phyloP scores from a whole-genome alignment of 2,329 filamentous ascomycete genomes.

The Fusarium albidum region DNA sequence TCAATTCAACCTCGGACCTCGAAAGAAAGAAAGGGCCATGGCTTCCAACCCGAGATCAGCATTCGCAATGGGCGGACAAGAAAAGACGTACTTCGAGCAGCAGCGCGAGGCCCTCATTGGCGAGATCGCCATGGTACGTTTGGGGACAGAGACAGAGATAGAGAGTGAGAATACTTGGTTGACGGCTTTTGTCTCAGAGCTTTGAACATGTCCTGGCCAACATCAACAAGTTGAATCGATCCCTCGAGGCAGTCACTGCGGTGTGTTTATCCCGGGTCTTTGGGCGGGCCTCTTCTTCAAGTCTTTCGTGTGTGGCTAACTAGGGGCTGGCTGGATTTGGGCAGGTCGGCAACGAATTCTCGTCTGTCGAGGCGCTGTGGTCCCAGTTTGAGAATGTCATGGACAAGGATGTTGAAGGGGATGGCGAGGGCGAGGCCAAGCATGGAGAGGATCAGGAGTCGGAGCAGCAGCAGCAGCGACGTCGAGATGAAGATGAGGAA shows the following conservation, averaged over 20 bases:
- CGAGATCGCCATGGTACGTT: slow-evolving; percentile 75
- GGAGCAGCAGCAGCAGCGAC: slow-evolving; percentile 16
- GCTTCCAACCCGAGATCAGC: slow-evolving; percentile 42
- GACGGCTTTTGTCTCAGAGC: slow-evolving; percentile 53
- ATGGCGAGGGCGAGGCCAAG: slow-evolving; percentile 23
- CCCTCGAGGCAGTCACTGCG: slow-evolving; percentile 87
- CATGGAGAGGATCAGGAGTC: slow-evolving; percentile 38
- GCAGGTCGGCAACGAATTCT: slow-evolving; percentile 93
- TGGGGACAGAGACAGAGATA: too few relatives aligned
- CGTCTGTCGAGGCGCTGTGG: slow-evolving; percentile 96
- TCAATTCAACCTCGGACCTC: not conserved
- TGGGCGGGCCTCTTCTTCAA: too few relatives aligned
- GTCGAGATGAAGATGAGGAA: slow-evolving; percentile 3
- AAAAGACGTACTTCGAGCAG: slow-evolving; percentile 76
- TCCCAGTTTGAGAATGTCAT: slow-evolving; percentile 97
- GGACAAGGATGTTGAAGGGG: slow-evolving; percentile 67
- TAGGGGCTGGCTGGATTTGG: too few relatives aligned
- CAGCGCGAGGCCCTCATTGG: slow-evolving; percentile 76
- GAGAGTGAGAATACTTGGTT: too few relatives aligned
- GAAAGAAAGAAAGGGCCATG: slow-evolving; percentile 37
- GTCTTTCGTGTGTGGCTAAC: not conserved
- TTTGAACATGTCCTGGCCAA: slow-evolving; percentile 94
- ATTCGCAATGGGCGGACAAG: slow-evolving; percentile 41
- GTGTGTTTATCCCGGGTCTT: slow-evolving; percentile 62
- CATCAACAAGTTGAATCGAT: slow-evolving; percentile 94